Base-by-base conservation (phyloP, 2,329 filamentous ascomycete genomes). In the Cladophialophora chaetospira region DNA sequence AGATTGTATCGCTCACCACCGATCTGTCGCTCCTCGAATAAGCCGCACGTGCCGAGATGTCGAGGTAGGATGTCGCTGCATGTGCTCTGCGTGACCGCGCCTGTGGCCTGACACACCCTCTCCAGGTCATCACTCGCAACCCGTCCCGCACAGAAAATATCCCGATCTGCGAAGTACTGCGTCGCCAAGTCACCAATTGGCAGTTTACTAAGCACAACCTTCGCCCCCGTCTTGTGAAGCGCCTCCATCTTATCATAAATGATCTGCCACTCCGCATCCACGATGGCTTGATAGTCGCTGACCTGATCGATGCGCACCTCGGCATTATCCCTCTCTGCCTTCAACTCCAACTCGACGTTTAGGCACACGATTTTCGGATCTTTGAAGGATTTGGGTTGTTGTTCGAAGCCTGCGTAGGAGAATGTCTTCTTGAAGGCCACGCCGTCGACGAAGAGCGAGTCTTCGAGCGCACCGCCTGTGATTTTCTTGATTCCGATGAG, bases 401-500 rank as follows among this genome's bases (percentile, higher is more conserved):
- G 94, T 78, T 99, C 94, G 77, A 99, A 99, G 71, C 94, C 94
- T 67, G 94, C 94, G 72, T 99, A 99, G 49, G 93, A 92, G 75
- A 99, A 99, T 4, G 94, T 99, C 85, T 99, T 99, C 82, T 97
- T 97, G 82, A 99, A 99, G 31, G 94, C 93, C 61, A 99, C 94
- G 71, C 94, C 94, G 73, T 97, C 94, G 71, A 99, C 88, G 75
- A 97, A 97, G 36, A 96, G 84, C 2, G 93, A 97, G 63, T 97
- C 94, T 69, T 96, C 94, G 28, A 99, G 84, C 33, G 91, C 96
- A 73, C 94, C 94, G 70, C 94, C 94, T 35, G 91, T 93, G 62
- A 99, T 92, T 80, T 97, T 97, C 83, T 99, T 99, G 73, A 97
- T 85, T 60, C 94, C 94, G 69, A 99, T 99, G 68, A 97, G 85